A percentile compares a stretch with the other conserved stretches of the same genome.
These are phyloP conservation scores for Aspergillus novoparasiticus DNA, from an alignment of 2,329 filamentous ascomycete genomes.

Conservation along the genomic window DNA sequence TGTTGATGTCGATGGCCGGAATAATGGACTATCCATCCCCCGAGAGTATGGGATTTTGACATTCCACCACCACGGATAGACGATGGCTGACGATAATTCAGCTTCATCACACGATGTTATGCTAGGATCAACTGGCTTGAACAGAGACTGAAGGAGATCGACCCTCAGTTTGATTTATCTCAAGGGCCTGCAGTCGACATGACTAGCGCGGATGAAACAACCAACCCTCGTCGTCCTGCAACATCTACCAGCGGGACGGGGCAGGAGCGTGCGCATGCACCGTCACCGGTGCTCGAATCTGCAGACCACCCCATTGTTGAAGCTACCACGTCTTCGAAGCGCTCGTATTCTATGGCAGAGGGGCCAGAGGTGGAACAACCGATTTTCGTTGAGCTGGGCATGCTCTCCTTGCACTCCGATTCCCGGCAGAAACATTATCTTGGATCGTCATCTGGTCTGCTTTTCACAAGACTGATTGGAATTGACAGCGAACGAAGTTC, in stretches of 20 bases:
- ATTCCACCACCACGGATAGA: too few species aligned
- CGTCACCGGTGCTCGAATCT: too few species aligned
- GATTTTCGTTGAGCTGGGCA: slow-evolving; percentile 39
- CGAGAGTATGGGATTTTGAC: slow-evolving; percentile 32
- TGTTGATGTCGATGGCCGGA: slow-evolving; percentile 43
- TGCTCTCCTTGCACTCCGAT: slow-evolving; percentile 43
- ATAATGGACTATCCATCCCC: slow-evolving; percentile 37
- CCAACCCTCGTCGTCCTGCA: background rate
- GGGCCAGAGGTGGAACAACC: slow-evolving; percentile 25
- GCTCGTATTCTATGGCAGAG: too few species aligned
- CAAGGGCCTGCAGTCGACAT: slow-evolving; percentile 30
- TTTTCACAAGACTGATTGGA: slow-evolving; percentile 35
- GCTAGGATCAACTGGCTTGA: too few species aligned
- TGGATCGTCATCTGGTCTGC: slow-evolving; percentile 40
- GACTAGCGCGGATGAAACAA: slow-evolving; percentile 9
- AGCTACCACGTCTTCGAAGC: too few species aligned
- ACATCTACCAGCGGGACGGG: too few species aligned
- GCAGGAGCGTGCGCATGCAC: too few species aligned
- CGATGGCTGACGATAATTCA: too few species aligned
- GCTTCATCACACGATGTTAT: too few species aligned
- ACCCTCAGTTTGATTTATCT: slow-evolving; percentile 34
- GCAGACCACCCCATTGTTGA: too few species aligned
- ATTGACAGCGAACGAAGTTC: too few species aligned
- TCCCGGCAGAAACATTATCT: slow-evolving; percentile 42
- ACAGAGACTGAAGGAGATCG: slow-evolving; percentile 27